phyloP scores from a whole-genome alignment of 163 green algal genomes.

The Botryococcus braunii region DNA sequence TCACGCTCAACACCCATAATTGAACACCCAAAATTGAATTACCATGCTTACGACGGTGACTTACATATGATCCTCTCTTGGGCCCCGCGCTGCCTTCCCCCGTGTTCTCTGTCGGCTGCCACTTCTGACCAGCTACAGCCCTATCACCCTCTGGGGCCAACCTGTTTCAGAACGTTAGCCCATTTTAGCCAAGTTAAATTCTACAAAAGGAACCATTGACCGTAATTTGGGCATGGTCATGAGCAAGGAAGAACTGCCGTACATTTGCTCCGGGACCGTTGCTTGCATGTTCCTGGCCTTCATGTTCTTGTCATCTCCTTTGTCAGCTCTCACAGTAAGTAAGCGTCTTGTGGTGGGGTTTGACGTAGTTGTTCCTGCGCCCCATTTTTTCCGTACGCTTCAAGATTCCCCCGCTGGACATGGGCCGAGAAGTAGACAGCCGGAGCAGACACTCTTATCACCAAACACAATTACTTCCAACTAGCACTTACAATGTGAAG shows the following conservation, averaged over 20 bases:
- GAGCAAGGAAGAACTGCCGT: neutral
- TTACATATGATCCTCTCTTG: slow-evolving; percentile 30
- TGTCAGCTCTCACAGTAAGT: neutral
- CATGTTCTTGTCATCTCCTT: neutral
- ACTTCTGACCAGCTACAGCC: slow-evolving; percentile 14
- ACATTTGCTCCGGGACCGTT: neutral
- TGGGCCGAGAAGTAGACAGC: no score
- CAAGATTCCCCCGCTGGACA: no score
- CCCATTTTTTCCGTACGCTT: no score
- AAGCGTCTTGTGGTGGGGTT: no score
- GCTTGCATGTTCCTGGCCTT: slow-evolving; percentile 1
- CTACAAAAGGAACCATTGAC: neutral
- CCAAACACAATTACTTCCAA: no score
- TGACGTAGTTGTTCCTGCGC: no score
- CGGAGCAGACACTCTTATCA: no score
- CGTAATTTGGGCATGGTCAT: neutral
- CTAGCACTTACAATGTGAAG: no score
- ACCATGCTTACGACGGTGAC: neutral
- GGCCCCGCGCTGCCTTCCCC: slow-evolving; percentile 9
- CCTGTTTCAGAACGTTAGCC: neutral
- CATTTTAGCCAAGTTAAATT: neutral
- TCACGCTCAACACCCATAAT: neutral
- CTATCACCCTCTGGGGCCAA: slow-evolving; percentile 2
- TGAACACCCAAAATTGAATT: neutral
- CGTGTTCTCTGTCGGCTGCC: slow-evolving; percentile 4